Evolutionary conservation across 345 rosid genomes (phyloP).

Genomic region (Triadica sebifera): DNA sequence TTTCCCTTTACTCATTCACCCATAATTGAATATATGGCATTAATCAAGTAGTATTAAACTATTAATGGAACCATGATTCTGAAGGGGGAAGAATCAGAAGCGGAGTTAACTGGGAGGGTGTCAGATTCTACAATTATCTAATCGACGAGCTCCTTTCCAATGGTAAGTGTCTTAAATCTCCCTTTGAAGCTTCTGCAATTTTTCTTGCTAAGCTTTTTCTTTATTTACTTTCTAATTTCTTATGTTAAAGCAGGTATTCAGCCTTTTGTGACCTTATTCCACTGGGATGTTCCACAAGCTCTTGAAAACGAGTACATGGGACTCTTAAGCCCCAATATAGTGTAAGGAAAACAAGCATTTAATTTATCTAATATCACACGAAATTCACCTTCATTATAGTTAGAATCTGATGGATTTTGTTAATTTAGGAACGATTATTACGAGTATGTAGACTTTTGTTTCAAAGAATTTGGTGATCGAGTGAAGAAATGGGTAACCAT

Average conservation of each 20-base stretch:
- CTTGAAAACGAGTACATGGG: slow-evolving; percentile 25
- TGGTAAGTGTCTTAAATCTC: slow-evolving; percentile 2
- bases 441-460: slow-evolving; percentile 23
- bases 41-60: not conserved
- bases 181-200: not conserved
- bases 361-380: not conserved
- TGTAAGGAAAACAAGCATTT: slow-evolving; percentile 1
- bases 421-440: slow-evolving; percentile 11
- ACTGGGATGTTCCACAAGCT: slow-evolving; percentile 28
- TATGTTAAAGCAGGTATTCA: slow-evolving; percentile 8
- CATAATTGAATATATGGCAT: not conserved
- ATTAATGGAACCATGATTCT: not conserved
- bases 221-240: too few relatives aligned
- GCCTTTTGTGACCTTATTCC: slow-evolving; percentile 24
- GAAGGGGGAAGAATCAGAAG: slow-evolving; percentile 17
- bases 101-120: slow-evolving; percentile 21
- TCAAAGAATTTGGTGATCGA: slow-evolving; percentile 25
- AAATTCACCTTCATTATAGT: not conserved
- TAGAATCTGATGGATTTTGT: not conserved
- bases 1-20: not conserved
- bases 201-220: not conserved
- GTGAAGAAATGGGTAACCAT: slow-evolving; percentile 26
- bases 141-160: slow-evolving; percentile 22
- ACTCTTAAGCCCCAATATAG: slow-evolving; percentile 12
- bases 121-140: slow-evolving; percentile 25